Evolutionary conservation across 306 rosid species (phyloP), one percentile per base, ranked within the genome.

Genomic region (Quercus rubra): DNA sequence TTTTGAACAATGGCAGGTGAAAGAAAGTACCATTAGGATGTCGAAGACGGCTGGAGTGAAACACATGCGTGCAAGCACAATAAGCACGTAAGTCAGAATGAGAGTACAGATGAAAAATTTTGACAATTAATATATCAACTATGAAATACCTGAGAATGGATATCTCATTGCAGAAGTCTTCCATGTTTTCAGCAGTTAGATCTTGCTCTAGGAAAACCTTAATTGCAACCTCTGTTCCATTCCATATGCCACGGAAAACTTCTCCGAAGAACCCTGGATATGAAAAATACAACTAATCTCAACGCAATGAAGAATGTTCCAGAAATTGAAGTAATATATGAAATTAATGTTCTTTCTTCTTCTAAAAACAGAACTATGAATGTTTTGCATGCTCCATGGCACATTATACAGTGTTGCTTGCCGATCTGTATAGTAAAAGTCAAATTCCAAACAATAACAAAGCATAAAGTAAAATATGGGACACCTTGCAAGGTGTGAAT

Each of bases 181-280:
- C 98, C 97, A 93, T 88, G 87, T 96, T 96, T 86, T 96, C 98
- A 70, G 92, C 86, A 72, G 98, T 96, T 74, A 93, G 86, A 89
- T 93, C 98, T 86, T 96, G 98, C 89, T 93, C 99, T 21, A 96
- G 89, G 80, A 96, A 93, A 84, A 96, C 96, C 89, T 96, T 96
- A 79, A 96, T 86, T 64, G 99, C 99, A 64, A 96, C 99, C 71
- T 93, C 98, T 51, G 98, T 96, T 78, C 99, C 99, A 77, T 96
- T 93, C 99, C 99, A 96, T 72, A 87, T 77, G 59, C 99, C 97
- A 56, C 94, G 97, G 81, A 96, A 96, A 77, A 96, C 99, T 84
- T 96, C 99, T 77, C 99, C 99, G 79, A 96, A 96, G 89, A 93
- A 96, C 23, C 99, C 99, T 96, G 74, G 62, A 79, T 72, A 83